phyloP scores from a whole-genome alignment of 352 stramenopile genomes.

The Phytophthora citricola region DNA sequence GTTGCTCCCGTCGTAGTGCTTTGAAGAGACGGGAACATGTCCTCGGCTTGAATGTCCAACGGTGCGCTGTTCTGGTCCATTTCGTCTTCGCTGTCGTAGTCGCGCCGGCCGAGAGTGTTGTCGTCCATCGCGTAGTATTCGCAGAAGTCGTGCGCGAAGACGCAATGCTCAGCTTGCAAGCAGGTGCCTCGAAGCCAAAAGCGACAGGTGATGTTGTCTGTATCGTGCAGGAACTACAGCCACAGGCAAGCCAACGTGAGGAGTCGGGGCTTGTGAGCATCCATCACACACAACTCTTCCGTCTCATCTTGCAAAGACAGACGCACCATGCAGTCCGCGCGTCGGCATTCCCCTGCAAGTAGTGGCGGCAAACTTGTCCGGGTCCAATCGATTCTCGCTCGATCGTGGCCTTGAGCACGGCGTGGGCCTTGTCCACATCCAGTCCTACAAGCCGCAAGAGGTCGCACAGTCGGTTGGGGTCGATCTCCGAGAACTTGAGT shows the following conservation, averaged over 20 bases:
- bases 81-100: conserved; percentile 86
- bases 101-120: conserved; percentile 42
- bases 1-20: conserved; percentile 27
- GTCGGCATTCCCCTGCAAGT: conserved; percentile 80
- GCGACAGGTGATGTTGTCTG: conserved; percentile 81
- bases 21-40: conserved; percentile 83
- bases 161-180: conserved; percentile 78
- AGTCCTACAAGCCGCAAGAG: conserved; percentile 77
- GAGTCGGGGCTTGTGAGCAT: conserved; percentile 30
- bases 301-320: conserved; percentile 30
- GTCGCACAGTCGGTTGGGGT: conserved; percentile 76
- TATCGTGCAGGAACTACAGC: conserved; percentile 85
- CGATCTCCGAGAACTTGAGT: conserved; percentile 84
- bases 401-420: conserved; percentile 77
- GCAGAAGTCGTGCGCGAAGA: conserved; percentile 85
- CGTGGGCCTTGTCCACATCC: conserved; percentile 78
- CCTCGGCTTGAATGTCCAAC: conserved; percentile 74
- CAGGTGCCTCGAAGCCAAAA: conserved; percentile 87
- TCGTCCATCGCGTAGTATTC: conserved; percentile 77
- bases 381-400: conserved; percentile 74
- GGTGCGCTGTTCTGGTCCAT: conserved; percentile 44
- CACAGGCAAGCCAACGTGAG: conserved; percentile 33
- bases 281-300: conserved; percentile 14
- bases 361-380: conserved; percentile 84
- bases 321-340: conserved; percentile 87